These are phyloP conservation scores for Gaeumannomyces tritici DNA, from an alignment of 2,329 filamentous ascomycete species.

Conservation along the genomic window DNA sequence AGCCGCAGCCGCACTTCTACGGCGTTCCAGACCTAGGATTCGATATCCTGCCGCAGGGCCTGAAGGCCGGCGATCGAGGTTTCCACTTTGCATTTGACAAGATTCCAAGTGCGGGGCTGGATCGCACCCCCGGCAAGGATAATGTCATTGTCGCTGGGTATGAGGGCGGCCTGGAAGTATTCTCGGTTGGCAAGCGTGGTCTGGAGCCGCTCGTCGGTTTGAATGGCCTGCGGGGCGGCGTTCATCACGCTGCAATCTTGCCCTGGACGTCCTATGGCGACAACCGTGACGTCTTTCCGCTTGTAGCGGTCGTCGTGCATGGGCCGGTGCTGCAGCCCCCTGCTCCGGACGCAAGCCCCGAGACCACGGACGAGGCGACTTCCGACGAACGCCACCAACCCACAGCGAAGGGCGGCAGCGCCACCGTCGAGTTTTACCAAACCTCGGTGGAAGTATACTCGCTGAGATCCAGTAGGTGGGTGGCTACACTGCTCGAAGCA, in stretches of 20 bases:
- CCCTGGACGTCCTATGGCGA: slow-evolving; percentile 53
- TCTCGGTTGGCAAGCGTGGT: slow-evolving; percentile 62
- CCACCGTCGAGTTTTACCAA: slow-evolving; percentile 57
- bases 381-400: background rate
- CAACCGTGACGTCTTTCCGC: slow-evolving; percentile 47
- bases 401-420: slow-evolving; percentile 17
- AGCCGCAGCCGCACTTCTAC: slow-evolving; percentile 70
- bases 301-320: slow-evolving; percentile 73
- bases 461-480: slow-evolving; percentile 59
- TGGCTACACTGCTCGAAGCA: slow-evolving; percentile 66
- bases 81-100: slow-evolving; percentile 78
- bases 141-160: slow-evolving; percentile 69
- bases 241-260: slow-evolving; percentile 74
- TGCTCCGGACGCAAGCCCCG: slow-evolving; percentile 19
- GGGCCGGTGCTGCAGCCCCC: slow-evolving; percentile 53
- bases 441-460: slow-evolving; percentile 88
- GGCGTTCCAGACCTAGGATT: slow-evolving; percentile 64
- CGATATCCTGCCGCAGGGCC: slow-evolving; percentile 36
- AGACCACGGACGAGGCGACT: too few species aligned
- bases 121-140: slow-evolving; percentile 33
- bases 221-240: slow-evolving; percentile 68
- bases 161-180: slow-evolving; percentile 70
- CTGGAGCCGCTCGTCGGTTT: slow-evolving; percentile 61
- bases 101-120: slow-evolving; percentile 36
- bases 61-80: slow-evolving; percentile 57